A percentile compares a stretch with the other conserved stretches of the same genome.
These are phyloP conservation scores for Ogataea siamensis DNA, from an alignment of 805 yeast species.

Conservation along the genomic window DNA sequence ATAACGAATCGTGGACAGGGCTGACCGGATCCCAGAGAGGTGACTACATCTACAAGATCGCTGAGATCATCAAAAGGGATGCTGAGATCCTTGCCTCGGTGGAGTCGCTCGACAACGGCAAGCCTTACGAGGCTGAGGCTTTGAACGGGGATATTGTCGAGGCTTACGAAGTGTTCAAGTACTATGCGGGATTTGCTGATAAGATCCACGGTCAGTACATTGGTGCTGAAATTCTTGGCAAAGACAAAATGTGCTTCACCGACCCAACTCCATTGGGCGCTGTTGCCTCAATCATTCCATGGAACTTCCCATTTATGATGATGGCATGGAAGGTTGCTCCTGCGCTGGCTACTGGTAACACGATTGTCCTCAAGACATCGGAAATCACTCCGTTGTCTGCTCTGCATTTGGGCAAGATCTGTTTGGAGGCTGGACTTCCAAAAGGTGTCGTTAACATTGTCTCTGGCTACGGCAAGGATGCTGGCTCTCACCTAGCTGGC, in stretches of 20 bases:
- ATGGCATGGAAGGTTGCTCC: conserved; percentile 78
- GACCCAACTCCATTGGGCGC: conserved; percentile 65
- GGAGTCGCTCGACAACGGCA: conserved; percentile 60
- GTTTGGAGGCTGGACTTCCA: conserved; percentile 69
- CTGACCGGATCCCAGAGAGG: conserved; percentile 53
- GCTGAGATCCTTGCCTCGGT: conserved; percentile 49
- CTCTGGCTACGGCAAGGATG: conserved; percentile 68
- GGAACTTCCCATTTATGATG: conserved; percentile 83
- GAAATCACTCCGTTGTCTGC: conserved; percentile 76
- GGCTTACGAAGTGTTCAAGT: conserved; percentile 46
- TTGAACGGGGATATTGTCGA: conserved; percentile 37
- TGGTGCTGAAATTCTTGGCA: conserved; percentile 31
- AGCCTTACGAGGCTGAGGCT: conserved; percentile 47
- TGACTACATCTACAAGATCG: conserved; percentile 48
- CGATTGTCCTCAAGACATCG: conserved; percentile 69
- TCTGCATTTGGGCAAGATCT: conserved; percentile 57
- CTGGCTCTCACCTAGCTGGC: conserved; percentile 64
- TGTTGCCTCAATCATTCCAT: conserved; percentile 78
- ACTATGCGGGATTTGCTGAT: conserved; percentile 79
- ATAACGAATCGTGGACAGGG: conserved; percentile 43
- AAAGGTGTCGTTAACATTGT: conserved; percentile 73
- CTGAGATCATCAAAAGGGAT: conserved; percentile 50
- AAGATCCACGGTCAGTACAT: conserved; percentile 65
- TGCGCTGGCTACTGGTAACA: conserved; percentile 72
- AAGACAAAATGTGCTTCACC: conserved; percentile 50